Base-by-base conservation (phyloP, 805 yeast genomes). In the Nakazawaea ishiwadae region DNA sequence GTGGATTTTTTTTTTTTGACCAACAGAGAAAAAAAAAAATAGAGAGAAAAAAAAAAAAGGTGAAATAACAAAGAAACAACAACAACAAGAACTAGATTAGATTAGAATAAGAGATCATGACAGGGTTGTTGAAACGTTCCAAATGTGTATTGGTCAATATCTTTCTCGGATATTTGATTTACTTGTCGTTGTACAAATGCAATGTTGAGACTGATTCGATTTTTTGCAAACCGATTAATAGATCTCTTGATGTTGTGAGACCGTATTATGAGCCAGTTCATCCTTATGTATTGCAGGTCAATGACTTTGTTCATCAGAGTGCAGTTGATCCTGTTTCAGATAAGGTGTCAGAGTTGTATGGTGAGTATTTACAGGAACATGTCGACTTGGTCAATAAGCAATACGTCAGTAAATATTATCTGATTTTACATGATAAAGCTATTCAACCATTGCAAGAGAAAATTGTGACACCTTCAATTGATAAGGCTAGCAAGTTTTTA, bases 191-290 rank as follows among this genome's bases (percentile, higher is more conserved):
- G 23, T 34, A 23, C 16, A 23, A 34, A 23, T 34, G 37, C 12
- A 28, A 28, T 14, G 31, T 7, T 14, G 31, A 28, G 12, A 5
- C 27, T 7, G 31, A 28, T 28, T 28, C 31, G 6, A 9, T 14
- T 7, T 28, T 28, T 28, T 28, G 31, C 31, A 28, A 28, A 12
- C 14, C 37, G 18, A n/a, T 23, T 16, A 21, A 34, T 4, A 19
- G 29, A 34, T 28, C 31, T 12, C 10, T 14, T 12, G 24, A 29
- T 24, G 20, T 20, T 18, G 20, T 34, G 23, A 17, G 20, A n/a
- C 43, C 43, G 11, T 33, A 33, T 20, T 39, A 33, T 11, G 28
- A 12, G 15, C 38, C 43, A 9, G n/a, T 34, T 4, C 18, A 39
- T 12, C 37, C 37, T 4, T 39, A 33, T 17, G 38, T 34, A n/a